These are phyloP conservation scores for Candida orba DNA, from an alignment of 805 yeast species.

Conservation along the genomic window DNA sequence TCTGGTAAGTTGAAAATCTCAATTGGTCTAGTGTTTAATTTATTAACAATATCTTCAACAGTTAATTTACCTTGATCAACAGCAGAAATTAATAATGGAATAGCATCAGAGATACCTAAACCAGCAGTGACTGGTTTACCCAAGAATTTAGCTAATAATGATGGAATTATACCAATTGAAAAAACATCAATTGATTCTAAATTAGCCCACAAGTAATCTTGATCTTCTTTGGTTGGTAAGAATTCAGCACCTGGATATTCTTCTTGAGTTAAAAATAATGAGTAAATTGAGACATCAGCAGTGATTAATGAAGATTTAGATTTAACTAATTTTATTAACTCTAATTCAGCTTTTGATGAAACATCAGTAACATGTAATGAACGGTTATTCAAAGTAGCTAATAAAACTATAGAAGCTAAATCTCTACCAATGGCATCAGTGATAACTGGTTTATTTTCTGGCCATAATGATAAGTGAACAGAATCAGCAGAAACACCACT, in stretches of 20 bases:
- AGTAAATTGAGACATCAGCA: conserved; percentile 78
- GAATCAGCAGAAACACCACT: conserved; percentile 69
- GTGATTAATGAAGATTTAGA: conserved; percentile 77
- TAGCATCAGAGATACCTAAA: conserved; percentile 68
- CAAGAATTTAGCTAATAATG: conserved; percentile 57
- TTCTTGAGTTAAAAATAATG: conserved; percentile 68
- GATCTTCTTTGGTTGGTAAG: conserved; percentile 78
- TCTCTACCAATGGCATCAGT: conserved; percentile 92
- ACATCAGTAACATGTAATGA: conserved; percentile 87
- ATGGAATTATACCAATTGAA: conserved; percentile 77
- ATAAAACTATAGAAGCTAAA: conserved; percentile 82
- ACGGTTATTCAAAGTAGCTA: conserved; percentile 82
- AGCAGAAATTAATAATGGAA: conserved; percentile 78
- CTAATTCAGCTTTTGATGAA: conserved; percentile 71
- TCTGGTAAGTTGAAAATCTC: conserved; percentile 76
- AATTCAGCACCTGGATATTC: conserved; percentile 64
- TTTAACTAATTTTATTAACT: conserved; percentile 78
- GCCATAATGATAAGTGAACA: conserved; percentile 79
- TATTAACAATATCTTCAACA: conserved; percentile 59
- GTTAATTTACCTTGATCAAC: conserved; percentile 68
- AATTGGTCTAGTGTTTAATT: conserved; percentile 77
- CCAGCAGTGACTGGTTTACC: conserved; percentile 62
- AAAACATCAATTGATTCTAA: conserved; percentile 74
- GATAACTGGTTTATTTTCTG: conserved; percentile 71
- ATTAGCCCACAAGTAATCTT: conserved; percentile 73